Conservation (phyloP, 176 grass and related monocot species). For the Musa itinerans region DNA sequence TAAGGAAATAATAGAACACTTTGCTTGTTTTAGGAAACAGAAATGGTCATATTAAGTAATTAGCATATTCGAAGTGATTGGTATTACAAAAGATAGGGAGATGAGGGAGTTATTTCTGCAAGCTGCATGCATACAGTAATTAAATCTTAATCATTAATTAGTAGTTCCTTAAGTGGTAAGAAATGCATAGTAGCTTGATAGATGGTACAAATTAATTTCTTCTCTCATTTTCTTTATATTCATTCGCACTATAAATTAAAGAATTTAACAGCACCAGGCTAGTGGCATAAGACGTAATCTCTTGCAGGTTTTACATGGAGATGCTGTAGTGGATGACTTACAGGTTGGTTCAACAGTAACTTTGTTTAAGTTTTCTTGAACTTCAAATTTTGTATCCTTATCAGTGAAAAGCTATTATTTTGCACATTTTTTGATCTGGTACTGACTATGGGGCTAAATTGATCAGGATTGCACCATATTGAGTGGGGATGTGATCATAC, state of each 20-base stretch:
- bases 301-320: slow-evolving; percentile 86
- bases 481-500: slow-evolving; percentile 93
- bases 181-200: neutral
- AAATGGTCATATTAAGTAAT: neutral
- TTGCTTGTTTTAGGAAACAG: no score
- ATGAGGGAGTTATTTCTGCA: neutral
- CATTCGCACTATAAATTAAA: neutral
- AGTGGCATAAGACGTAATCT: neutral
- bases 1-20: no score
- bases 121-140: neutral
- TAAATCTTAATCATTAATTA: neutral
- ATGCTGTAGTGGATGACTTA: slow-evolving; percentile 79
- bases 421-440: neutral
- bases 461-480: slow-evolving; percentile 86
- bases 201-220: neutral
- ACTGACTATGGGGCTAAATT: slow-evolving; percentile 45
- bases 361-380: neutral
- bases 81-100: neutral
- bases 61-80: neutral
- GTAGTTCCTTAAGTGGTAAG: neutral
- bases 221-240: neutral
- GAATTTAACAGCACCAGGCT: neutral
- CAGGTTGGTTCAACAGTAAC: slow-evolving; percentile 32
- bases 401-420: neutral
- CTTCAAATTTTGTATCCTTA: neutral